These are phyloP conservation scores for Fagopyrum homotropicum DNA, from an alignment of 148 eudicot genomes.

Conservation along the genomic window DNA sequence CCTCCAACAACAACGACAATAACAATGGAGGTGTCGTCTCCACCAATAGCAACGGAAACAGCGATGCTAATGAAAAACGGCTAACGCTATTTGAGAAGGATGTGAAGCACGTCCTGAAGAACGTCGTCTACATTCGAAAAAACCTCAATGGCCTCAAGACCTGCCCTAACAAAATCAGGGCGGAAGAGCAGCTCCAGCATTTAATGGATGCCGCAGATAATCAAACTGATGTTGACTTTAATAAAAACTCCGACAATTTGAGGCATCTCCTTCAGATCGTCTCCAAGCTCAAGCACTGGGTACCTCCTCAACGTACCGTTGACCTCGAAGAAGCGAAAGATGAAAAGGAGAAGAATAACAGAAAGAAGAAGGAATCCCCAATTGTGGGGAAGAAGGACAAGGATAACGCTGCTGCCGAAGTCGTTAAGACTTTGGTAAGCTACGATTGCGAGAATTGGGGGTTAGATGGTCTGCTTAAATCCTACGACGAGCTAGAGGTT, in stretches of 20 bases:
- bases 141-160: not conserved
- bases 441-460: slow-evolving; percentile 8
- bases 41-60: not conserved
- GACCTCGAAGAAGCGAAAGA: not conserved
- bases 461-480: slow-evolving; percentile 3
- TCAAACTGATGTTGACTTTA: not conserved
- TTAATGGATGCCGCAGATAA: not conserved
- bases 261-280: not conserved
- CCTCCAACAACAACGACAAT: not conserved
- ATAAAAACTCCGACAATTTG: not conserved
- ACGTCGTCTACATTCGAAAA: not conserved
- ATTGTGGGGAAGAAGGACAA: slow-evolving; percentile 4
- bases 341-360: not conserved
- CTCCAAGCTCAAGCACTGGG: slow-evolving; percentile 7
- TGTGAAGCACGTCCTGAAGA: not conserved
- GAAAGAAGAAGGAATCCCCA: slow-evolving; percentile 10
- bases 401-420: not conserved
- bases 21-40: not conserved
- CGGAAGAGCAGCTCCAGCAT: not conserved
- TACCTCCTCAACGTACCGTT: not conserved
- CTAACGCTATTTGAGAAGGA: not conserved
- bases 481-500: not conserved
- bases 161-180: not conserved
- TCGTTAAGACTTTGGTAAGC: not conserved
- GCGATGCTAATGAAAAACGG: not conserved